Percentiles rank a stretch among this genome's conserved stretches.
Conservation (phyloP, 2,329 filamentous ascomycete species). For the Verruconis gallopava region DNA sequence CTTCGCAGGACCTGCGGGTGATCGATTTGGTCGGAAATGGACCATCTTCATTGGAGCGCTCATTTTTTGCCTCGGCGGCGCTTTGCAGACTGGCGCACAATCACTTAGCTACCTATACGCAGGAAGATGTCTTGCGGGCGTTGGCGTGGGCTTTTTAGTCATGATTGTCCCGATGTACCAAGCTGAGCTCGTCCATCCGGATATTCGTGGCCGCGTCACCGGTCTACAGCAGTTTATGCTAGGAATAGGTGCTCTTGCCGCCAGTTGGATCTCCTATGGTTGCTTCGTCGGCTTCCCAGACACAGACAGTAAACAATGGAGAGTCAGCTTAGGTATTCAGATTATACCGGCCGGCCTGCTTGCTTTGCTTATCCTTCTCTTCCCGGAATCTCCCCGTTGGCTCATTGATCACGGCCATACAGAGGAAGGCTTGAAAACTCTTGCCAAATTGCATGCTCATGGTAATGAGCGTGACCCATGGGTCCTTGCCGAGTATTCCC, state of each 20-base stretch:
- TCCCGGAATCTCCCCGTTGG: conserved; percentile 58
- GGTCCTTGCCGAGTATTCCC: conserved; percentile 59
- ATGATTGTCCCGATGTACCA: conserved; percentile 64
- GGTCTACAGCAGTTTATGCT: conserved; percentile 74
- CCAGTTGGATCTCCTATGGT: conserved; percentile 63
- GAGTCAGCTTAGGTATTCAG: conserved; percentile 56
- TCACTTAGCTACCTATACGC: conserved; percentile 50
- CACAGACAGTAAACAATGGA: conserved; percentile 42
- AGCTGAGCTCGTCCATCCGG: conserved; percentile 65
- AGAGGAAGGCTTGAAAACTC: conserved; percentile 51
- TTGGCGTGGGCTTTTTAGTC: conserved; percentile 48
- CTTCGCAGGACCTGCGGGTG: conserved; percentile 49
- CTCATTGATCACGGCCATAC: conserved; percentile 58
- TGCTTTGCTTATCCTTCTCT: conserved; percentile 53
- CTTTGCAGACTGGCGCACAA: conserved; percentile 57
- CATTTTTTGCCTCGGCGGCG: conserved; percentile 60
- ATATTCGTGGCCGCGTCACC: conserved; percentile 63
- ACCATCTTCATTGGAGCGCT: conserved; percentile 61
- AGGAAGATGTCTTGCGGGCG: conserved; percentile 55
- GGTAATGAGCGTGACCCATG: conserved; percentile 53
- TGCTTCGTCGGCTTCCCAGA: conserved; percentile 13
- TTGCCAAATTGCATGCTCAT: conserved; percentile 57
- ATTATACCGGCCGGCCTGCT: conserved; percentile 52
- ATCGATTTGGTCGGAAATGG: conserved; percentile 53
- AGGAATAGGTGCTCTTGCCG: conserved; percentile 59